These are phyloP conservation scores for Austropuccinia psidii DNA, from an alignment of 1,284 basidiomycete genomes.

Conservation along the genomic window DNA sequence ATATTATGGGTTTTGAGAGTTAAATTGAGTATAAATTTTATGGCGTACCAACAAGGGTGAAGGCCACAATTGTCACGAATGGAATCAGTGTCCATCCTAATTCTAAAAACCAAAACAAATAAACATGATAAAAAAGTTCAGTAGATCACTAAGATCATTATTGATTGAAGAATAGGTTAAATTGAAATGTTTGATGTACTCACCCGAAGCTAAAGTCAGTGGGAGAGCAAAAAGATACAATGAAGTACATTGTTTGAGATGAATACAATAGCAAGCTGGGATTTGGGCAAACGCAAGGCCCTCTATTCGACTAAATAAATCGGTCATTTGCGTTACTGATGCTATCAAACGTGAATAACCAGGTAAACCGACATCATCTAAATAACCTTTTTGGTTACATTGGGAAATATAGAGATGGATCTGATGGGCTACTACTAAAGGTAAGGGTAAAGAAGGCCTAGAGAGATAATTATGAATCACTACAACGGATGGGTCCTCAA, in stretches of 20 bases:
- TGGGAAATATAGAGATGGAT: constrained; percentile 42
- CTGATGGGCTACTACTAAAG: constrained; percentile 44
- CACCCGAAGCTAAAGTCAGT: constrained; percentile 40
- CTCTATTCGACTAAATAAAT: constrained; percentile 40
- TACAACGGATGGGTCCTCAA: constrained; percentile 34
- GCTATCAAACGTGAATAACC: constrained; percentile 41
- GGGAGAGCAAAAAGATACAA: constrained; percentile 41
- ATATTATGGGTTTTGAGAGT: not conserved
- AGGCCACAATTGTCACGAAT: constrained; percentile 42
- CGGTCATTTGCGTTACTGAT: constrained; percentile 37
- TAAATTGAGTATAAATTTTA: not conserved
- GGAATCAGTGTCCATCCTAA: constrained; percentile 41
- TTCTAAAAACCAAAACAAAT: not conserved
- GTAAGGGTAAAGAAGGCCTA: constrained; percentile 42
- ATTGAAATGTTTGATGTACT: not conserved
- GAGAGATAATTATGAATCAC: constrained; percentile 41
- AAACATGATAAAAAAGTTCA: not conserved
- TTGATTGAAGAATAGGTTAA: not conserved
- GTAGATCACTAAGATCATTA: not conserved
- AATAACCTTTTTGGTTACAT: constrained; percentile 38
- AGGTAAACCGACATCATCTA: constrained; percentile 43
- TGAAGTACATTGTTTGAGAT: constrained; percentile 40
- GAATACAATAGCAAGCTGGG: constrained; percentile 42
- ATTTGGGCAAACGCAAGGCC: constrained; percentile 36
- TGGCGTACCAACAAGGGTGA: constrained; percentile 41